Evolutionary conservation across 495 filamentous ascomycete genomes (phyloP).

Genomic region (Cercophora newfieldiana): DNA sequence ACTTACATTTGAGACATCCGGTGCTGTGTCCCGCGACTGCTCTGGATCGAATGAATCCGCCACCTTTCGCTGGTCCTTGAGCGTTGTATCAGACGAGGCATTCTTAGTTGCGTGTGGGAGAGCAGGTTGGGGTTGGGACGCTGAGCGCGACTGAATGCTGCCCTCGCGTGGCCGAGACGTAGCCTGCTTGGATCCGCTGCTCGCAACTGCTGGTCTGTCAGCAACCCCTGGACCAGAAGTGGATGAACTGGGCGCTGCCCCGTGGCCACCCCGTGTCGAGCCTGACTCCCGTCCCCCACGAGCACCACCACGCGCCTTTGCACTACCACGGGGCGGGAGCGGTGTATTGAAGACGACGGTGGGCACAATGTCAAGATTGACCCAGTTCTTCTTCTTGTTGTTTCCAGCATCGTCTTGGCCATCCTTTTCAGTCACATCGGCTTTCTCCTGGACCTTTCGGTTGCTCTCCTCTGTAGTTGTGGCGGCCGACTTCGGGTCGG

Average conservation of each 20-base stretch:
- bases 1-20: conserved; percentile 34
- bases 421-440: conserved; percentile 64
- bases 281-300: conserved; percentile 53
- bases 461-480: conserved; percentile 54
- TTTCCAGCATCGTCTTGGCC: conserved; percentile 61
- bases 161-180: conserved; percentile 27
- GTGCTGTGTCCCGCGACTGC: conserved; percentile 32
- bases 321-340: conserved; percentile 60
- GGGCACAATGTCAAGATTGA: conserved; percentile 69
- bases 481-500: conserved; percentile 79
- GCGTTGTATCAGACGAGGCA: conserved; percentile 44
- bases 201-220: conserved; percentile 24
- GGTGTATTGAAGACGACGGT: conserved; percentile 81
- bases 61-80: conserved; percentile 47
- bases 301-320: conserved; percentile 59
- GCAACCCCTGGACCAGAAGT: conserved; percentile 4
- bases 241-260: conserved; percentile 8
- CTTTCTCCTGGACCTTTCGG: conserved; percentile 47
- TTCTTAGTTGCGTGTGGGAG: conserved; percentile 44
- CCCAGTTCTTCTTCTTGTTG: conserved; percentile 73
- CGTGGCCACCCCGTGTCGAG: conserved; percentile 26
- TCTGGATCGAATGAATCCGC: conserved; percentile 37
- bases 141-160: conserved; percentile 22
- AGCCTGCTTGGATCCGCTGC: conserved; percentile 18
- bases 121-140: conserved; percentile 26